Base-by-base conservation (phyloP, 2,329 filamentous ascomycete genomes). In the Aspergillus sergii region DNA sequence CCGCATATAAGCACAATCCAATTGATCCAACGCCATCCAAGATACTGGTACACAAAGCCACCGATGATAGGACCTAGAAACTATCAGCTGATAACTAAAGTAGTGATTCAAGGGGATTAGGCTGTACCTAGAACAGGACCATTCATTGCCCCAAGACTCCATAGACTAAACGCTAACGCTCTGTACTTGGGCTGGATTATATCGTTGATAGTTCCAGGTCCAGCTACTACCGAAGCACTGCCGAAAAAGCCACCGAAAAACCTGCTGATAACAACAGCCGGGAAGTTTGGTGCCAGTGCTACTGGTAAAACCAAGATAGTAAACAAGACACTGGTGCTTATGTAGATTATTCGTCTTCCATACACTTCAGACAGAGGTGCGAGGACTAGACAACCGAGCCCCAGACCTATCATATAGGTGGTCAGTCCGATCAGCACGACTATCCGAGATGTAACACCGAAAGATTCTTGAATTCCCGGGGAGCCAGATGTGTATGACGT, bases 11-110 rank as follows among this genome's bases (percentile, higher is more conserved):
- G 76, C 12, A 90, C 85, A 9, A 93, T 81, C 89, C 91, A 95
- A 71, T 90, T 90, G 19, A 88, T 88, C 91, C 91, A 95, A 34
- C 91, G 80, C 92, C 92, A 96, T 3, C 91, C 91, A 4, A 93
- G 80, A 64, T 71, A 69, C 41, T 71, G 63, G 32, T 63, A 71
- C 1, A 72, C 61, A 55, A 71, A 92, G 70, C 0, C 89, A 85
- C 68, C 68, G 19, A 69, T 66, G 2, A 70, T 71, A 6, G 68
- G 67, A 6, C 68, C 68, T 70, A 23, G 7, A 6, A 0, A 9
- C 0, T 6, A 45, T 58, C 6, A 58, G 43, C n/a, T 3, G 23
- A 5, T 41, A 1, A 0, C 16, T 11, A 26, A 32, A 11, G 7
- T 1, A 7, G 28, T 21, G 3, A 50, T 14, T 3, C 28, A 19